Base-by-base conservation (phyloP, 768 basidiomycete genomes). In the Xerocomellus dryophilus region DNA sequence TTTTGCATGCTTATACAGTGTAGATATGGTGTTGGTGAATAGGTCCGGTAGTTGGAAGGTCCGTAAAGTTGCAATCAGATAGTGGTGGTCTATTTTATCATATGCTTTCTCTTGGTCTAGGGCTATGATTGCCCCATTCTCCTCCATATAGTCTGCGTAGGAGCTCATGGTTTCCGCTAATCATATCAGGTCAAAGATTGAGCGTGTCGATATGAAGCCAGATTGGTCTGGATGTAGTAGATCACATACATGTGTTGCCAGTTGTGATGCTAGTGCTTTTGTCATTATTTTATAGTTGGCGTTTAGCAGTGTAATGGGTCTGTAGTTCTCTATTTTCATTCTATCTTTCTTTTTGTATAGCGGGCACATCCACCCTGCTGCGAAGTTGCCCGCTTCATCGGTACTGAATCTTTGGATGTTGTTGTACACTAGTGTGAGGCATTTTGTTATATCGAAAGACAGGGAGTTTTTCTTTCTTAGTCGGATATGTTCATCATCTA, bases 41-140 rank as follows among this genome's bases (percentile, higher is more conserved):
- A 34, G 5, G 0, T 34, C 32, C 7, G 21, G 46, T 10, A 47
- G 10, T 0, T 2, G 3, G 23, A 25, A 47, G 5, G 32, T 25
- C 0, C 3, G 5, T 0, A 47, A 11, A 2, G 17, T 35, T 0
- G 6, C 3, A 2, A 48, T 0, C 1, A 76, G 53, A 62, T 68
- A 76, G 4, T 55, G 27, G 27, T 75, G 73, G 0, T 25, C 20
- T 0, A 76, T 70, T 47, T 72, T 74, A 27, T 76, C 71, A 34
- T 75, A 74, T 0, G 47, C 47, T 54, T 74, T 75, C 53, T 75
- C 74, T 51, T 76, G 74, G 58, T 75, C 73, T 0, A 76, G 65
- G 0, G 62, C 51, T 0, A 76, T 32, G 0, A 76, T 70, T 0
- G 40, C 23, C 0, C 74, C 66, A 21, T 74, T 59, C 39, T 51